Percentiles rank a stretch among this genome's conserved stretches.
phyloP scores from a whole-genome alignment of 805 yeast species.

The Kodamaea fukazawae region DNA sequence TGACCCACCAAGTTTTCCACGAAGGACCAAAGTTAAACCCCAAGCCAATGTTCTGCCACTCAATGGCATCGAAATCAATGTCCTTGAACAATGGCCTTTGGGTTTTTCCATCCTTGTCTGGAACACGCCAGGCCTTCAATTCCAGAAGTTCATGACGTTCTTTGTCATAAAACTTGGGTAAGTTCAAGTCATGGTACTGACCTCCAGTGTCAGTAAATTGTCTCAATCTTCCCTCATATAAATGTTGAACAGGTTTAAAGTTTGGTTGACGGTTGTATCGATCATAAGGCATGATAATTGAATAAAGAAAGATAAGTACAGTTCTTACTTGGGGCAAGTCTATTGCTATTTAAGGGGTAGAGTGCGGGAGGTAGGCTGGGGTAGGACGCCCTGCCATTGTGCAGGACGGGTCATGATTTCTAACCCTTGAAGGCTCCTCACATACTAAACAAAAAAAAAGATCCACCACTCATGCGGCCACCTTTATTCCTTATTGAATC shows the following conservation, averaged over 20 bases:
- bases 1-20: constrained; percentile 97
- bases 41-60: constrained; percentile 56
- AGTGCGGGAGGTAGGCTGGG: constrained; percentile 3
- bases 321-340: too few relatives aligned
- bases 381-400: constrained; percentile 2
- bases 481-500: constrained; percentile 26
- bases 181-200: constrained; percentile 63
- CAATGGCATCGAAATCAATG: constrained; percentile 45
- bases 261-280: constrained; percentile 48
- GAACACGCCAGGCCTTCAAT: constrained; percentile 70
- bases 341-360: constrained; percentile 7
- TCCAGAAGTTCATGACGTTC: constrained; percentile 50
- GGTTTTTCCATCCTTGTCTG: constrained; percentile 45
- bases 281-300: constrained; percentile 7
- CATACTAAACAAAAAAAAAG: not conserved
- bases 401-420: constrained; percentile 4
- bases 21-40: constrained; percentile 89
- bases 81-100: constrained; percentile 62
- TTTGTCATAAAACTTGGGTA: constrained; percentile 77
- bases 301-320: not conserved
- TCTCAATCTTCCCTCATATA: constrained; percentile 69
- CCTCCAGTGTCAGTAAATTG: constrained; percentile 78
- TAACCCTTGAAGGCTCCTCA: too few relatives aligned
- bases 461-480: not conserved
- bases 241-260: constrained; percentile 71